Evolutionary conservation across 345 rosid genomes (phyloP).

Genomic region (Populus davidiana): DNA sequence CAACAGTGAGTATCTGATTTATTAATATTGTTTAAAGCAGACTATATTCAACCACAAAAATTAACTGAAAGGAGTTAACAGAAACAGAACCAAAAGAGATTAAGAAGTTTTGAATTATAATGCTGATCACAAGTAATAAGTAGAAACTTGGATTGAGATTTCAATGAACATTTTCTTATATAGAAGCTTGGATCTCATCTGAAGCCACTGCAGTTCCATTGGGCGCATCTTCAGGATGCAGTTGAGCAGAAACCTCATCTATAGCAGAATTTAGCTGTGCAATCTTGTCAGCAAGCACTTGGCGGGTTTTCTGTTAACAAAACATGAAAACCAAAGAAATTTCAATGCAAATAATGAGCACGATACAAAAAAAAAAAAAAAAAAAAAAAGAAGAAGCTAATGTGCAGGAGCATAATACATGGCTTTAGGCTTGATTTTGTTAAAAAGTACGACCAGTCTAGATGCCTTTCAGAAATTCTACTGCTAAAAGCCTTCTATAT

Average conservation of each 20-base stretch:
- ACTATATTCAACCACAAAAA: neutral
- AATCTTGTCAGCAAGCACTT: slow-evolving; percentile 40
- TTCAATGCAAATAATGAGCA: neutral
- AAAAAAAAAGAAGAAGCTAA: neutral
- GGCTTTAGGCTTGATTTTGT: neutral
- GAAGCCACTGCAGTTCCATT: slow-evolving; percentile 32
- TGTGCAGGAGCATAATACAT: neutral
- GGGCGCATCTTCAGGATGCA: slow-evolving; percentile 33
- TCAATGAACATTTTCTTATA: neutral
- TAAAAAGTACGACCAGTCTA: neutral
- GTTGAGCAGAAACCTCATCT: slow-evolving; percentile 44
- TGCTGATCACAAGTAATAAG: neutral
- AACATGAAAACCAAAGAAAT: slow-evolving; percentile 3
- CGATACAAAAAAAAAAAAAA: too few species aligned
- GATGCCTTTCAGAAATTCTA: neutral
- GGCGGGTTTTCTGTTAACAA: slow-evolving; percentile 40
- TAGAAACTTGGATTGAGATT: neutral
- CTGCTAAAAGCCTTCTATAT: neutral
- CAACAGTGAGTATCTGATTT: neutral
- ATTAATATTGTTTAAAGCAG: neutral
- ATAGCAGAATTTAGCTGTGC: slow-evolving; percentile 47
- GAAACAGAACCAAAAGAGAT: neutral
- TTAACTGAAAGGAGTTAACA: neutral
- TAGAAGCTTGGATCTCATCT: slow-evolving; percentile 38
- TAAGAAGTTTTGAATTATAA: neutral